Base-by-base conservation (phyloP, 768 basidiomycete genomes). In the Rickenella mellea region DNA sequence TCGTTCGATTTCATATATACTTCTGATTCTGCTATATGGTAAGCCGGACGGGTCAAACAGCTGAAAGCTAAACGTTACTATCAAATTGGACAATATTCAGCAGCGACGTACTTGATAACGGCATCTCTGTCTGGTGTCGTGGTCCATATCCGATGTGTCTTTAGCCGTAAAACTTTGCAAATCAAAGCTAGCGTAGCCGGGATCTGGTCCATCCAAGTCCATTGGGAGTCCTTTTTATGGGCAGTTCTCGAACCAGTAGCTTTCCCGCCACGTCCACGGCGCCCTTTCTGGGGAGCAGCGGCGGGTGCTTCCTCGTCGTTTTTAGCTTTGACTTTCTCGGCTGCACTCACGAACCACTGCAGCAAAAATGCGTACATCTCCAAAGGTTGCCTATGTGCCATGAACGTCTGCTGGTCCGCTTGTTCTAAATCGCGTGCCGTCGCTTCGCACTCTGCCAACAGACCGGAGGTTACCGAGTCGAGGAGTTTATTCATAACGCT, bases 281-380 rank as follows among this genome's bases (percentile, higher is more conserved):
- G 69, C 6, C 68, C 54, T 47, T 76, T 79, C 1, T 70, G 57
- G 5, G 56, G 62, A 2, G 67, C 59, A 10, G 71, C 68, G 15
- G 65, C 69, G 2, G 49, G 45, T 41, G 53, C 59, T 31, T 71
- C 67, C 10, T 72, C 73, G 5, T 65, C 67, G 31, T 66, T 73
- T 10, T 68, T 55, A 5, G 65, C 65, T 32, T 82, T 83, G 45
- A 83, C 76, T 50, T 82, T 84, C 61, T 94, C 91, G 1, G 80
- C 83, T 0, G 80, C 80, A 9, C 67, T 63, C 12, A 88, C 84
- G 56, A 93, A 93, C 92, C 92, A 97, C 46, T 81, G 72, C n/a
- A 96, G 62, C 20, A 97, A 66, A 57, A 98, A 97, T 6, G 83
- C 85, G 58, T 89, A 97, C 70, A 86, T 80, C 59, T 98, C 96